Base-by-base conservation (phyloP, 1,139 yeast species). In the Sugiyamaella xylanicola region DNA sequence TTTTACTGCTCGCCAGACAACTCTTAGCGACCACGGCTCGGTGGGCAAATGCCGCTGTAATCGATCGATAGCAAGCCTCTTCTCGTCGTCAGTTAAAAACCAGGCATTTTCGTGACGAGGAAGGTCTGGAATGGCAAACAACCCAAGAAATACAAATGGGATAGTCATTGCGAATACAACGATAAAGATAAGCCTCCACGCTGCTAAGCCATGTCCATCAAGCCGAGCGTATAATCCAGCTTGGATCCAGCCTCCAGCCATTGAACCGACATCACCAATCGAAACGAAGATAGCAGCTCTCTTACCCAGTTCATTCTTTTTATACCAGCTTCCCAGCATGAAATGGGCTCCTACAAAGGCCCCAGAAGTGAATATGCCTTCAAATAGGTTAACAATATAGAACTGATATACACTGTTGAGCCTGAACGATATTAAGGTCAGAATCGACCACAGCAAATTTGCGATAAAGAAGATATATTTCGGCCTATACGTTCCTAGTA, bases 111-210 rank as follows among this genome's bases (percentile, higher is more conserved):
- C 32, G 48, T 56, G 59, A 9, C 52, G 52, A 15, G 59, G 59
- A 9, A 56, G 27, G 41, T 56, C 59, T 1, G 59, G 59, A 27
- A 56, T 51, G 8, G 56, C 57, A 41, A 48, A 27, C n/a, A 54
- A 32, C 1, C 59, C 59, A 11, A 56, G 19, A 17, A 54, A 51
- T 11, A 56, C 51, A 19, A 56, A 56, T 3, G 59, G 59, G 22
- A 56, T 41, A 5, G 59, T 49, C 48, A 56, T 29, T 11, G 51
- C 51, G 22, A 56, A 56, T 9, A 56, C 88, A 58, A 84, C 77
- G 53, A 84, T 80, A 63, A 84, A 85, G 55, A 84, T 74, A 88
- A 89, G 84, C 69, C 84, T 78, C 89, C 89, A 85, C 2, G 86
- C 81, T 16, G 72, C 78, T 43, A 82, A 70, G 0, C 87, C 86